These are phyloP conservation scores for Dipteronia sinensis DNA, from an alignment of 345 rosid species.

Conservation along the genomic window DNA sequence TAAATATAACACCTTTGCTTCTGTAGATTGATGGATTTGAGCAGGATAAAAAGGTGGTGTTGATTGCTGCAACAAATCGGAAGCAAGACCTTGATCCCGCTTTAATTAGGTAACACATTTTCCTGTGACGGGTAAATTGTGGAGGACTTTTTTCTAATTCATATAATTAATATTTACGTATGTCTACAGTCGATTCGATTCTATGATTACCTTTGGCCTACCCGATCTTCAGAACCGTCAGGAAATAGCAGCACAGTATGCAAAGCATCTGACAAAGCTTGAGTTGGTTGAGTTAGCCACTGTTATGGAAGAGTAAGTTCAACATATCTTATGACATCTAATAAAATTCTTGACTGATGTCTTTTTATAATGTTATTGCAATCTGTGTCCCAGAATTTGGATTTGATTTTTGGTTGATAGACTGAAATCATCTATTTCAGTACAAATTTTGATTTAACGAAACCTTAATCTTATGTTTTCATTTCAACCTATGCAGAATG, in stretches of 20 bases:
- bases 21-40: constrained; percentile 96
- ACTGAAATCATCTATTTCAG: not conserved
- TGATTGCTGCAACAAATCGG: constrained; percentile 93
- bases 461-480: not conserved
- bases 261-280: constrained; percentile 72
- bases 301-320: constrained; percentile 59
- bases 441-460: not conserved
- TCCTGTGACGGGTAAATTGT: not conserved
- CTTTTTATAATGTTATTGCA: not conserved
- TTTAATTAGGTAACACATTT: constrained; percentile 59
- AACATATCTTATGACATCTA: not conserved
- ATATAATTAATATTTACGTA: constrained; percentile 10
- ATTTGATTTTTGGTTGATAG: not conserved
- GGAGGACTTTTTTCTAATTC: constrained; percentile 5
- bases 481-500: constrained; percentile 51
- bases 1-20: constrained; percentile 15
- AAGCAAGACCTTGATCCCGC: constrained; percentile 98
- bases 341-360: not conserved
- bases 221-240: constrained; percentile 73
- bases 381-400: not conserved
- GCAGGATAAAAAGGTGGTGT: constrained; percentile 82
- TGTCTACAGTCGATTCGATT: constrained; percentile 77
- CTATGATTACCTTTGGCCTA: constrained; percentile 72
- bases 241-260: constrained; percentile 78
- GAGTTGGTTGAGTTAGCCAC: constrained; percentile 71